A percentile compares a stretch with the other conserved stretches of the same genome.
phyloP scores from a whole-genome alignment of 1,284 basidiomycete species.

The Pterulicium gracile region DNA sequence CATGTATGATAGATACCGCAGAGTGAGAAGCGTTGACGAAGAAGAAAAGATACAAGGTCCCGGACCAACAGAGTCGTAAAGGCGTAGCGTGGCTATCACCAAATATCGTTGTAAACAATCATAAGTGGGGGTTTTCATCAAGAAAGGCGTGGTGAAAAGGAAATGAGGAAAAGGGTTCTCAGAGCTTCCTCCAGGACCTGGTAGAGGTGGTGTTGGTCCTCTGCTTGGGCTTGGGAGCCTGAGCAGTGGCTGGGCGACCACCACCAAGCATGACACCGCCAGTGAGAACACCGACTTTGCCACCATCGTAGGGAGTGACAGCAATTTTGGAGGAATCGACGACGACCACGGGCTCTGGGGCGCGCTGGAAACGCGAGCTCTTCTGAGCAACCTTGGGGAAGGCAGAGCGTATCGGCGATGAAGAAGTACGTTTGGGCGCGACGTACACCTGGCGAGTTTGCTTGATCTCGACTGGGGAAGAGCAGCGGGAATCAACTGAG shows the following conservation, averaged over 20 bases:
- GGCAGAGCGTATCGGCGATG: slow-evolving; percentile 19
- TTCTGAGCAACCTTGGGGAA: slow-evolving; percentile 35
- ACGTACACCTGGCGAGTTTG: slow-evolving; percentile 39
- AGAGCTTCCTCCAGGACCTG: neutral
- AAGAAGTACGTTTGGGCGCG: neutral
- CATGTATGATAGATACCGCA: neutral
- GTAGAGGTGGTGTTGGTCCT: neutral
- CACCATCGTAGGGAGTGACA: slow-evolving; percentile 74
- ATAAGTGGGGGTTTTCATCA: neutral
- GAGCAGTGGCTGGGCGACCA: slow-evolving; percentile 11
- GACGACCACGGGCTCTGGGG: slow-evolving; percentile 55
- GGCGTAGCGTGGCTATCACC: too few species aligned
- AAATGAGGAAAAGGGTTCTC: neutral
- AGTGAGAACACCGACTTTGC: slow-evolving; percentile 75
- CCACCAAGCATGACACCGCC: slow-evolving; percentile 80
- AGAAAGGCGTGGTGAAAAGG: neutral
- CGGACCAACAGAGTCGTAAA: too few species aligned
- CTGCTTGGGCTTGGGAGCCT: neutral
- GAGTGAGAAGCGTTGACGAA: neutral
- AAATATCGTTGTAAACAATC: neutral
- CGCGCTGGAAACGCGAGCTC: slow-evolving; percentile 54
- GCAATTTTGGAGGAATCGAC: slow-evolving; percentile 61
- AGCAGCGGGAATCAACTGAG: slow-evolving; percentile 38
- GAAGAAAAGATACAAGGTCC: neutral
- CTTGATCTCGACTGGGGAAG: slow-evolving; percentile 64